Base-by-base conservation (phyloP, 192 early-diverging fungal genomes). In the Podochytrium sp. region DNA sequence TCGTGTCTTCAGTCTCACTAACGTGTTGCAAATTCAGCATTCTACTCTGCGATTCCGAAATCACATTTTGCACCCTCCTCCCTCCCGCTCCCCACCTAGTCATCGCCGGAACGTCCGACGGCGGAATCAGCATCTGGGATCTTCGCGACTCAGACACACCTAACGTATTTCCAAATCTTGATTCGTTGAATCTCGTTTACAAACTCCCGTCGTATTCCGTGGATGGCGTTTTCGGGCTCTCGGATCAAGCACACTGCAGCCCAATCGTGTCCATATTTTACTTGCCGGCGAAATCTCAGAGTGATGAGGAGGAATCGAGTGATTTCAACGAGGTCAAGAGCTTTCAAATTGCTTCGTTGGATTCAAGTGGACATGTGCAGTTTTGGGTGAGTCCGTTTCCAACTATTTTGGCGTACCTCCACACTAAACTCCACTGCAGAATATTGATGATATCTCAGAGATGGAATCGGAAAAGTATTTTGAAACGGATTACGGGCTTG, bases 31-130 rank as follows among this genome's bases (percentile, higher is more conserved):
- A 42, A 27, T 41, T 34, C 40, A 80, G 78, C 12, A 64, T 83
- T 50, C 57, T 85, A 12, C 29, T 70, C 27, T 80, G 76, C 65
- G 78, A 82, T 60, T 52, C 56, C 39, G 58, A 63, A 5, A 68
- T 76, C n/a, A 77, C 74, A 0, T 70, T 29, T 25, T 77, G 63
- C 58, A 63, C 20, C 0, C 68, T 78, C n/a, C 38, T 63, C 7
- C 59, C 80, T 2, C 57, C 64, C 7, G 77, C 75, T 50, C 83
- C 79, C 0, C 34, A 59, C 27, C 43, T 87, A 14, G 61, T 83
- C 3, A 75, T 87, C 58, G 81, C 74, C 20, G 86, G 86, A 12
- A 85, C 86, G 0, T 40, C 20, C 3, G 75, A 80, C 70, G 86
- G 86, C 16, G 73, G 78, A 29, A 62, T 87, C 25, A 71, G 57